Percentiles rank a stretch among this genome's conserved stretches.
Evolutionary conservation across 2,329 filamentous ascomycete species (phyloP).

Genomic region (Neospermospora avenae): DNA sequence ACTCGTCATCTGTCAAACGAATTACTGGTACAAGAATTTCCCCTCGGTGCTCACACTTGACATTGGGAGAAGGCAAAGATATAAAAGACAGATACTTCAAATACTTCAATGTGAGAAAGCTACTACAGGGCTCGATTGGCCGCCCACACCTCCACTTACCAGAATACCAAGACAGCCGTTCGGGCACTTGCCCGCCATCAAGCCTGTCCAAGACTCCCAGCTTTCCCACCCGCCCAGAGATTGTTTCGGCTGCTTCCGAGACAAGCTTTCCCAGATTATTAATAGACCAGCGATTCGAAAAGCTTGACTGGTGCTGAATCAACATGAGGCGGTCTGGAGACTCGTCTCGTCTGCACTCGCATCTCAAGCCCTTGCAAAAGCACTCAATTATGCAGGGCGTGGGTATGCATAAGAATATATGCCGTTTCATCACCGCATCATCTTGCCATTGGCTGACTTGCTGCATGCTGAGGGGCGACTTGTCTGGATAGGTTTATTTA

Average conservation of each 20-base stretch:
- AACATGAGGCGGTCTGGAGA: background rate
- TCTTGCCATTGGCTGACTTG: background rate
- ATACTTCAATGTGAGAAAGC: background rate
- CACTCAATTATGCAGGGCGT: background rate
- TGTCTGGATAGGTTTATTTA: background rate
- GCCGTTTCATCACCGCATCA: conserved; percentile 4
- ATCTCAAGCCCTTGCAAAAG: background rate
- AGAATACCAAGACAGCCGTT: conserved; percentile 1
- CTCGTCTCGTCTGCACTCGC: background rate
- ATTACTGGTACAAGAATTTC: background rate
- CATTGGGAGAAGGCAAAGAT: background rate
- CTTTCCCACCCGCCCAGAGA: background rate
- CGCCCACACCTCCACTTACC: background rate
- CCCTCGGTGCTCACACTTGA: background rate
- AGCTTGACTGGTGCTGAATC: background rate
- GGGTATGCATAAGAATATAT: background rate
- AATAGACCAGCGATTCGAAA: background rate
- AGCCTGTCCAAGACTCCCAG: background rate
- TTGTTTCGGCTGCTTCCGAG: background rate
- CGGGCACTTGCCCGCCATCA: background rate
- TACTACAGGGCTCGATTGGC: background rate
- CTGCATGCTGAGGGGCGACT: background rate
- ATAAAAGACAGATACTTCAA: background rate
- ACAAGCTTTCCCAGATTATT: conserved; percentile 1
- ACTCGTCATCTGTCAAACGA: background rate